A percentile compares a stretch with the other conserved stretches of the same genome.
phyloP scores from a whole-genome alignment of 495 filamentous ascomycete genomes.

The Pyrenopolyporus hunteri region DNA sequence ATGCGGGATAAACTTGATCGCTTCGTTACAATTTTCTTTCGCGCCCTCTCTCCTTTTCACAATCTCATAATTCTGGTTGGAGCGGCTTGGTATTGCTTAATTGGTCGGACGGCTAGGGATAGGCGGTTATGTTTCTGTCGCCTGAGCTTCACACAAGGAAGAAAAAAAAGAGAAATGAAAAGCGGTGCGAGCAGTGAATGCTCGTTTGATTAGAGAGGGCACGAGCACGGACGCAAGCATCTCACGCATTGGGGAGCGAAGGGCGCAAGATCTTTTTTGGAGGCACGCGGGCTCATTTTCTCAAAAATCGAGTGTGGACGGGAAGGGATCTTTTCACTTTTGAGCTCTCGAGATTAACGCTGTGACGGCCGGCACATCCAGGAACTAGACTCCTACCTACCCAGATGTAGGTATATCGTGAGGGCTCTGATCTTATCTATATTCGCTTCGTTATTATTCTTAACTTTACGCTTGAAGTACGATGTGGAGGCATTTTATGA shows the following conservation, averaged over 20 bases:
- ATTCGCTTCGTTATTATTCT: conserved; percentile 3
- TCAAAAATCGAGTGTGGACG: not conserved
- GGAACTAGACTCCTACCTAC: not conserved
- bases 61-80: too few species aligned
- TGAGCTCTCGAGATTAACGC: conserved; percentile 8
- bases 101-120: too few species aligned
- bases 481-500: not conserved
- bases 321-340: too few species aligned
- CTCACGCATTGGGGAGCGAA: too few species aligned
- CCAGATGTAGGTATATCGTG: conserved; percentile 7
- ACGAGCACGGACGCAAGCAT: not conserved
- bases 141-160: too few species aligned
- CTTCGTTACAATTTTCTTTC: not conserved
- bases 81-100: too few species aligned
- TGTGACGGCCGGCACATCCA: conserved; percentile 19
- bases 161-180: too few species aligned
- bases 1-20: not conserved
- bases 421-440: conserved; percentile 9
- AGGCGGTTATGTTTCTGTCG: too few species aligned
- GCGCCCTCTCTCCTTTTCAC: not conserved
- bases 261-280: too few species aligned
- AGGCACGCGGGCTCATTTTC: too few species aligned
- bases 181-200: too few species aligned
- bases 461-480: not conserved
- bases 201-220: not conserved